These are phyloP conservation scores for Crassisporium funariophilum DNA, from an alignment of 768 basidiomycete species.

Conservation along the genomic window DNA sequence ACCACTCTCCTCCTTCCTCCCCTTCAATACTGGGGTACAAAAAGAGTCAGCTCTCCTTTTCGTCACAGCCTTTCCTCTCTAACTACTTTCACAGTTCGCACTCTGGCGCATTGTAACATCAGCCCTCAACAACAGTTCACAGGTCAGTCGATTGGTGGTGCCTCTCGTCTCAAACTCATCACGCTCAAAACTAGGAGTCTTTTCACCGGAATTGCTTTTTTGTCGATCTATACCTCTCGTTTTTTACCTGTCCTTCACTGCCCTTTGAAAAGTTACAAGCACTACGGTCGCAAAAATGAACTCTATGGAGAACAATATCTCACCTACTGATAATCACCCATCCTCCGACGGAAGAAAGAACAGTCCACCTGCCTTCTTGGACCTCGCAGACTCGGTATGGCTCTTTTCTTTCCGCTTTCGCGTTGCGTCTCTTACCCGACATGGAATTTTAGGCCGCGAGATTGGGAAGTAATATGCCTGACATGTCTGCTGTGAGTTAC, in stretches of 20 bases:
- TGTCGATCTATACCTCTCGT: slow-evolving; percentile 53
- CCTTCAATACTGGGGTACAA: slow-evolving; percentile 36
- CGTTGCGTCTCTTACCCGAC: slow-evolving; percentile 21
- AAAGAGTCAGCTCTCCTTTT: slow-evolving; percentile 46
- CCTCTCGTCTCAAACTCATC: slow-evolving; percentile 24
- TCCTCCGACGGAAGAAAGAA: slow-evolving; percentile 75
- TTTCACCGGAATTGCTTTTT: slow-evolving; percentile 70
- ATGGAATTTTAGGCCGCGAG: slow-evolving; percentile 64
- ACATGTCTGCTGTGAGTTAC: slow-evolving; percentile 78
- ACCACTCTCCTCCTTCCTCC: slow-evolving; percentile 38
- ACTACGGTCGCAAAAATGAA: slow-evolving; percentile 62
- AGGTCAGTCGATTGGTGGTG: slow-evolving; percentile 49
- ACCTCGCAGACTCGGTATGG: slow-evolving; percentile 91
- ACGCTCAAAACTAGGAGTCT: slow-evolving; percentile 45
- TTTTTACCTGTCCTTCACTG: slow-evolving; percentile 59
- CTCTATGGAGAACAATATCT: slow-evolving; percentile 69
- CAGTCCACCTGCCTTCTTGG: slow-evolving; percentile 90
- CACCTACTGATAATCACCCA: slow-evolving; percentile 72
- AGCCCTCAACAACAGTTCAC: slow-evolving; percentile 74
- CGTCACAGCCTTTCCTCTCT: slow-evolving; percentile 21
- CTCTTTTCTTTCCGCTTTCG: slow-evolving; percentile 15
- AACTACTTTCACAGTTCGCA: slow-evolving; percentile 34
- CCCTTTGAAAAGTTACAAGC: slow-evolving; percentile 48
- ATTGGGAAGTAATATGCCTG: slow-evolving; percentile 84
- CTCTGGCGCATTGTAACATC: slow-evolving; percentile 77